These are phyloP conservation scores for Moelleriella libera DNA, from an alignment of 2,329 filamentous ascomycete genomes.

Conservation along the genomic window DNA sequence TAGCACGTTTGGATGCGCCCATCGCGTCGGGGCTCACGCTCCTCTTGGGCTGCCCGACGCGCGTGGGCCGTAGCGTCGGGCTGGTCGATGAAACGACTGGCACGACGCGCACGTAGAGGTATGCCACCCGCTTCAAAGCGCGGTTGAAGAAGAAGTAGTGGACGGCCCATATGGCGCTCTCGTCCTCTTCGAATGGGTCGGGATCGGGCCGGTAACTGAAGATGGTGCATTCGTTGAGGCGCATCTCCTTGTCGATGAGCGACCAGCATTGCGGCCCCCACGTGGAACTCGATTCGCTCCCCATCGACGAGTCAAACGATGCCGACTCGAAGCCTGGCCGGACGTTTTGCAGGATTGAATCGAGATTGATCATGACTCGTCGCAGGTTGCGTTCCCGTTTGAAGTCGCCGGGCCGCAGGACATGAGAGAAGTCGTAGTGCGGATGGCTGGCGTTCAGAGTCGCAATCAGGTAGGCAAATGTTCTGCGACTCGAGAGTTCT, in stretches of 20 bases:
- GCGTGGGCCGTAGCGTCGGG: conserved; percentile 28
- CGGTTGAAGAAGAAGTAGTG: conserved; percentile 99
- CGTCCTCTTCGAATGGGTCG: conserved; percentile 82
- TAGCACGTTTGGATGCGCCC: conserved; percentile 53
- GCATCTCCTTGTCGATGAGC: conserved; percentile 89
- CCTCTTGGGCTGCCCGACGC: conserved; percentile 13
- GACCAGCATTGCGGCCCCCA: conserved; percentile 92
- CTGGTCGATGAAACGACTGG: conserved; percentile 56
- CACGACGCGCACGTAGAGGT: conserved; percentile 83
- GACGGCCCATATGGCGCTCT: conserved; percentile 85
- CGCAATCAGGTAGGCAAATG: conserved; percentile 91
- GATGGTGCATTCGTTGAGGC: conserved; percentile 71
- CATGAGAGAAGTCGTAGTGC: conserved; percentile 91
- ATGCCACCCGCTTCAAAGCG: conserved; percentile 78
- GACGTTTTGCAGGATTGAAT: conserved; percentile 77
- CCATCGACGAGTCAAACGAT: conserved; percentile 25
- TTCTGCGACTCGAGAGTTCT: conserved; percentile 76
- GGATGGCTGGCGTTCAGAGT: conserved; percentile 86
- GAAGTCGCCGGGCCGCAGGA: conserved; percentile 81
- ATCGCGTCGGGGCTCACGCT: conserved; percentile 17
- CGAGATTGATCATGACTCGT: conserved; percentile 72
- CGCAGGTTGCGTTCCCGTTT: conserved; percentile 68
- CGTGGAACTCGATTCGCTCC: conserved; percentile 38
- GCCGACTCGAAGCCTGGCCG: conserved; percentile 46
- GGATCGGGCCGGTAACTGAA: conserved; percentile 84